Conservation (phyloP, 352 stramenopile species). For the Plasmopara halstedii region DNA sequence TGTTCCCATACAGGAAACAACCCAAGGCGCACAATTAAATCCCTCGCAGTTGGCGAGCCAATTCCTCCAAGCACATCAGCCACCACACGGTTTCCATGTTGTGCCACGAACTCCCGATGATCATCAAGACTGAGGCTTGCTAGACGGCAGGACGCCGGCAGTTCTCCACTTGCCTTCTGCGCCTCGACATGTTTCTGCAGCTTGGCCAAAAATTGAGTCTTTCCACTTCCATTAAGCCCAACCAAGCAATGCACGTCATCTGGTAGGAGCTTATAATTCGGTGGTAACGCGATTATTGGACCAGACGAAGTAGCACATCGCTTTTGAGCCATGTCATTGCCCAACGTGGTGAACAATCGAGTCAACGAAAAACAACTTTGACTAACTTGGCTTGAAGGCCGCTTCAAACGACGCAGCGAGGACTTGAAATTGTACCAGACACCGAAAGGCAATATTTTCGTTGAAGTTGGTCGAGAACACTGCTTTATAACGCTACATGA, state of each 20-base stretch:
- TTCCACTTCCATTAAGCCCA: slow-evolving; percentile 63
- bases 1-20: slow-evolving; percentile 86
- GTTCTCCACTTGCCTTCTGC: slow-evolving; percentile 16
- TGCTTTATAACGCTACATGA: background rate
- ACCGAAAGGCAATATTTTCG: background rate
- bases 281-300: slow-evolving; percentile 29
- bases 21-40: slow-evolving; percentile 88
- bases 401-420: slow-evolving; percentile 1
- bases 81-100: slow-evolving; percentile 47
- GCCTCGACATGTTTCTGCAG: slow-evolving; percentile 28
- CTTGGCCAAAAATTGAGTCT: slow-evolving; percentile 43
- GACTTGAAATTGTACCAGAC: slow-evolving; percentile 3
- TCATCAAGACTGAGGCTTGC: slow-evolving; percentile 76
- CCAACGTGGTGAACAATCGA: slow-evolving; percentile 8
- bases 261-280: slow-evolving; percentile 32
- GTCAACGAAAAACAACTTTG: slow-evolving; percentile 1
- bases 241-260: slow-evolving; percentile 68
- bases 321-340: slow-evolving; percentile 3
- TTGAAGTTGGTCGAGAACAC: background rate
- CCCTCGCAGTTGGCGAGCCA: slow-evolving; percentile 60
- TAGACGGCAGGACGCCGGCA: slow-evolving; percentile 24
- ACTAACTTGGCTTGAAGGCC: slow-evolving; percentile 1
- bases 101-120: slow-evolving; percentile 68
- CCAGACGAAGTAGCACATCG: slow-evolving; percentile 5
- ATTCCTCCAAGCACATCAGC: slow-evolving; percentile 64